A percentile compares a stretch with the other conserved stretches of the same genome.
phyloP scores from a whole-genome alignment of 2,329 filamentous ascomycete genomes.

The Cercospora nicotianae region DNA sequence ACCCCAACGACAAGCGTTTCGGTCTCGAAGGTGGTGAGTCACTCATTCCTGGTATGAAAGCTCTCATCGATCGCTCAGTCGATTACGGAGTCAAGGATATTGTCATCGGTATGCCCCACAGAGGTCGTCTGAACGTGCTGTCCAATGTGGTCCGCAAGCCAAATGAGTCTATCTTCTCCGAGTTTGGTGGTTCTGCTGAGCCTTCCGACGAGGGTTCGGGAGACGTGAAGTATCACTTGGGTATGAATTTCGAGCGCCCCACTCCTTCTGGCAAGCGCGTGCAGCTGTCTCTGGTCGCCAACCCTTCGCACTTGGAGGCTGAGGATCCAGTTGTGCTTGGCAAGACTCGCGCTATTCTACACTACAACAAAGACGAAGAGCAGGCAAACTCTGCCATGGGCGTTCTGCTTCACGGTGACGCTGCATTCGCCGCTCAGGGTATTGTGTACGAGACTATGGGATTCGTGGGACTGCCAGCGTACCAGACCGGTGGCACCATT shows the following conservation, averaged over 20 bases:
- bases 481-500: conserved; percentile 95
- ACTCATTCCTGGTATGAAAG: conserved; percentile 98
- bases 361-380: conserved; percentile 97
- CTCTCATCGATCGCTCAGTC: conserved; percentile 94
- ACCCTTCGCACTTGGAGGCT: conserved; percentile 96
- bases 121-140: conserved; percentile 95
- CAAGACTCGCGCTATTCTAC: conserved; percentile 96
- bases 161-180: conserved; percentile 99
- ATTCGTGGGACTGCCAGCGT: conserved; percentile 91
- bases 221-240: conserved; percentile 98
- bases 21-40: conserved; percentile 97
- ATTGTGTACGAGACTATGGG: conserved; percentile 98
- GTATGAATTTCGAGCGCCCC: conserved; percentile 99
- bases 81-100: conserved; percentile 99
- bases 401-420: conserved; percentile 93
- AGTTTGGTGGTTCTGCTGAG: conserved; percentile 86
- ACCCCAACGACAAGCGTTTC: conserved; percentile 99
- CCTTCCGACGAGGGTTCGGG: conserved; percentile 94
- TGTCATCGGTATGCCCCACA: conserved; percentile 98
- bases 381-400: conserved; percentile 89
- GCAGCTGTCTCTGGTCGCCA: conserved; percentile 97
- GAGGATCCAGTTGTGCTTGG: conserved; percentile 97
- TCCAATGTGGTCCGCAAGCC: conserved; percentile 99
- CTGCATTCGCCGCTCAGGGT: conserved; percentile 93
- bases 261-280: conserved; percentile 98